Percentiles rank a stretch among this genome's conserved stretches.
phyloP scores from a whole-genome alignment of 441 rosid genomes.

The Erodium texanum region DNA sequence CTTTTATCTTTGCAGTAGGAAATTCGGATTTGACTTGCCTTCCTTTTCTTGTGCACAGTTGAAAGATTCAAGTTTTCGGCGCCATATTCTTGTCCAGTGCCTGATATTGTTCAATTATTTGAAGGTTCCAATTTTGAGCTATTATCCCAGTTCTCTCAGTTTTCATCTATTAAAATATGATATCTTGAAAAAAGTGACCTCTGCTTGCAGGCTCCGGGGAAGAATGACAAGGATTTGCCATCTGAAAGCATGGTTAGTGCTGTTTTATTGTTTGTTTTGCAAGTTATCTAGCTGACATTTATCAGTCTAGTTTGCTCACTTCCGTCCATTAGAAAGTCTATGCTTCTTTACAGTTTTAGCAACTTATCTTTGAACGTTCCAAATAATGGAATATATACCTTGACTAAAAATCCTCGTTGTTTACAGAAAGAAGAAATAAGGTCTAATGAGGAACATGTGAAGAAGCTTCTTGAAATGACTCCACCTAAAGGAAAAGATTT shows the following conservation, averaged over 20 bases:
- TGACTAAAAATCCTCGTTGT: constrained; percentile 6
- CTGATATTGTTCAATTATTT: constrained; percentile 87
- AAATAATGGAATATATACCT: not conserved
- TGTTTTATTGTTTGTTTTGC: constrained; percentile 16
- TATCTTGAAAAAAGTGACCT: constrained; percentile 14
- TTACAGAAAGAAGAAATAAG: constrained; percentile 84
- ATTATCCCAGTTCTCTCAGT: constrained; percentile 11
- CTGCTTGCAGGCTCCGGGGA: constrained; percentile 71
- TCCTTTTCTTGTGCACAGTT: constrained; percentile 37
- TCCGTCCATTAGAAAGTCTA: not conserved
- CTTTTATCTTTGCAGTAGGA: not conserved
- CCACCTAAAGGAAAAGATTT: constrained; percentile 89
- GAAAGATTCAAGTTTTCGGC: constrained; percentile 96
- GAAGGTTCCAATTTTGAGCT: constrained; percentile 40
- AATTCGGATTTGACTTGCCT: constrained; percentile 11
- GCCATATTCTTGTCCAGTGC: constrained; percentile 93
- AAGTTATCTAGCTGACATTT: not conserved
- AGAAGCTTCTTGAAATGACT: constrained; percentile 79
- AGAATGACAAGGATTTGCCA: constrained; percentile 83
- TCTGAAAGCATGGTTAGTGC: constrained; percentile 89
- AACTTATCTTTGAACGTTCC: not conserved
- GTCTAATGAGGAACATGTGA: constrained; percentile 77
- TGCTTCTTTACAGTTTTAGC: not conserved
- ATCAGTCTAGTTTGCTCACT: not conserved
- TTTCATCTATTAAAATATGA: not conserved